Conservation (phyloP, 371 early-diverging fungal species). For the Umbelopsis sp. region DNA sequence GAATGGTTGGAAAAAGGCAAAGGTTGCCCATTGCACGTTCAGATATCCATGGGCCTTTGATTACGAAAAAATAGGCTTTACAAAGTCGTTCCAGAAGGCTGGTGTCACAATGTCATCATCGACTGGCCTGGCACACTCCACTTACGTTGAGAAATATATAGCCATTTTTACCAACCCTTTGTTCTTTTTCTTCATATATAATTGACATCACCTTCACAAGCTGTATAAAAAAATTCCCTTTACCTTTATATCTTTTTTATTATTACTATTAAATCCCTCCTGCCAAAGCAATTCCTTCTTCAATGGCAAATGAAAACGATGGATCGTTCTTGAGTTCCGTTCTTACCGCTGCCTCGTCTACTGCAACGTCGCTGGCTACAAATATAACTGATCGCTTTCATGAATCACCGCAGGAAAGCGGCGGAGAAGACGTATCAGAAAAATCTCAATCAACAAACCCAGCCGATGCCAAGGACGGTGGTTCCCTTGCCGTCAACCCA, state of each 20-base stretch:
- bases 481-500: not conserved
- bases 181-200: not conserved
- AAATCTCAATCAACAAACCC: not conserved
- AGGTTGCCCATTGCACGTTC: slow-evolving; percentile 36
- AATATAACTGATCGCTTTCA: slow-evolving; percentile 5
- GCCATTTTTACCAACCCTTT: not conserved
- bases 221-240: not conserved
- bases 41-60: not conserved
- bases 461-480: not conserved
- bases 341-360: not conserved
- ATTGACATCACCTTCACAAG: not conserved
- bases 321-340: not conserved
- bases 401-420: not conserved
- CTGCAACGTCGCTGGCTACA: not conserved
- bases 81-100: not conserved
- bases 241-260: not conserved
- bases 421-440: slow-evolving; percentile 2
- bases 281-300: not conserved
- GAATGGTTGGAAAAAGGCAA: slow-evolving; percentile 39
- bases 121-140: not conserved
- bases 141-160: not conserved
- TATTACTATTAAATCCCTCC: no score
- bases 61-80: not conserved
- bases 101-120: slow-evolving; percentile 17
- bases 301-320: slow-evolving; percentile 9